Conservation (phyloP, 1,139 yeast genomes). For the Hemisphaericaspora subhashii region DNA sequence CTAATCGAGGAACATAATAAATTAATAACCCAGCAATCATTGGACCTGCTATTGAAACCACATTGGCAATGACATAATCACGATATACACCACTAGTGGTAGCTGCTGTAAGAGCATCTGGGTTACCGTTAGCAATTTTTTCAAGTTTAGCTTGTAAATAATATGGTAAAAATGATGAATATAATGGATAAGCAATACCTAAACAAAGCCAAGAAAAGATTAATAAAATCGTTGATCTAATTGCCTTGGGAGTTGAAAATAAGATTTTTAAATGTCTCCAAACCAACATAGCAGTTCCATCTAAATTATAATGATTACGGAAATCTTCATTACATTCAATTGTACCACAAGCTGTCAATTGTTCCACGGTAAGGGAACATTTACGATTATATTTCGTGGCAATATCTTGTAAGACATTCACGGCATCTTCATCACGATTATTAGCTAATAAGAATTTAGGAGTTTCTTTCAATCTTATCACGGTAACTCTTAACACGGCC, state of each 20-base stretch:
- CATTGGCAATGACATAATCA: constrained; percentile 30
- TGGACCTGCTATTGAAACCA: constrained; percentile 33
- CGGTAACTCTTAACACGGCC: constrained; percentile 47
- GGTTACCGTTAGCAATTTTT: constrained; percentile 22
- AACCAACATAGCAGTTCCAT: constrained; percentile 20
- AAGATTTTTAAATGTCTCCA: constrained; percentile 26
- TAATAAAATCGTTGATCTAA: constrained; percentile 29
- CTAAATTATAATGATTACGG: constrained; percentile 20
- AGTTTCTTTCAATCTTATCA: constrained; percentile 52
- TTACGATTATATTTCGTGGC: constrained; percentile 44
- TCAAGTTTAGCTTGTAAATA: constrained; percentile 44
- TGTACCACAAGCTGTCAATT: constrained; percentile 45
- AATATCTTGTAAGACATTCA: constrained; percentile 31
- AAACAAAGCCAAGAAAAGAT: constrained; percentile 37
- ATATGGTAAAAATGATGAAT: constrained; percentile 37
- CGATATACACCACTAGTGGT: constrained; percentile 31
- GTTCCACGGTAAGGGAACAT: constrained; percentile 45
- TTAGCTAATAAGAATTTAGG: constrained; percentile 56
- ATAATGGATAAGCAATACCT: constrained; percentile 41
- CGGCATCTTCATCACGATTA: constrained; percentile 55
- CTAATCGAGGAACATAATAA: constrained; percentile 26
- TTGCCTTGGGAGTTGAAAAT: constrained; percentile 26
- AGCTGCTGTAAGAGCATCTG: constrained; percentile 14
- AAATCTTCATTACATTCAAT: constrained; percentile 27
- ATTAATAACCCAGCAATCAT: constrained; percentile 31